These are phyloP conservation scores for Ilyonectria robusta DNA, from an alignment of 2,329 filamentous ascomycete genomes.

Conservation along the genomic window DNA sequence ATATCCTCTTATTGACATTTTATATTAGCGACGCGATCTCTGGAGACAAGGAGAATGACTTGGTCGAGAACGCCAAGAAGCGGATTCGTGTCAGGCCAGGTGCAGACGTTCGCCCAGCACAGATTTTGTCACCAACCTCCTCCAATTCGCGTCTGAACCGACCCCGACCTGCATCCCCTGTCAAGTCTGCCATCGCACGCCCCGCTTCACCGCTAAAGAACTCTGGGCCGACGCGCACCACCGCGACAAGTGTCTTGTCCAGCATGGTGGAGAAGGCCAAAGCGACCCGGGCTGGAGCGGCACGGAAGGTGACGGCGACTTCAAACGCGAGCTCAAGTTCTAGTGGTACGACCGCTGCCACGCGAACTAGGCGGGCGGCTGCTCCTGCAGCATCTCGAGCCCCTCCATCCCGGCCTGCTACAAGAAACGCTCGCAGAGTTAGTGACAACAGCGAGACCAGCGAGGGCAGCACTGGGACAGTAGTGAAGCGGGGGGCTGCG, in stretches of 20 bases:
- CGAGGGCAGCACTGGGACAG: conserved; percentile 75
- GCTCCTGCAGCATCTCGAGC: conserved; percentile 56
- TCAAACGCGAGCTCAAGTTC: conserved; percentile 62
- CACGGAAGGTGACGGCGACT: conserved; percentile 62
- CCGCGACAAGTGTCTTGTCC: conserved; percentile 63
- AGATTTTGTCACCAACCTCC: conserved; percentile 86
- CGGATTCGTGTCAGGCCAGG: conserved; percentile 62
- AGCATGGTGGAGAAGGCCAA: conserved; percentile 75
- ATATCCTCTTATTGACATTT: conserved; percentile 39
- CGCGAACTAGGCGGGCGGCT: conserved; percentile 54
- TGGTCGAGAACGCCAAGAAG: conserved; percentile 80
- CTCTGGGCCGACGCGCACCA: conserved; percentile 56
- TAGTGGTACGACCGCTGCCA: conserved; percentile 50
- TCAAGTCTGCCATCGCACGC: conserved; percentile 70
- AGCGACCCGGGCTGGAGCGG: conserved; percentile 63
- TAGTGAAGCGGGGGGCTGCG: conserved; percentile 68
- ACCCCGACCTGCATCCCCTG: conserved; percentile 63
- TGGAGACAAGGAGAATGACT: conserved; percentile 84
- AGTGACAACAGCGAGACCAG: conserved; percentile 76
- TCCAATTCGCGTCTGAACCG: conserved; percentile 81
- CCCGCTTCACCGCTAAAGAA: conserved; percentile 75
- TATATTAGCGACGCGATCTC: conserved; percentile 72
- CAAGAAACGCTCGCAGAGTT: conserved; percentile 65
- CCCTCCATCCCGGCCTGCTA: conserved; percentile 55
- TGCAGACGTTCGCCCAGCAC: conserved; percentile 61